These are phyloP conservation scores for Yamadazyma mexicana DNA, from an alignment of 1,139 yeast genomes.

Conservation along the genomic window DNA sequence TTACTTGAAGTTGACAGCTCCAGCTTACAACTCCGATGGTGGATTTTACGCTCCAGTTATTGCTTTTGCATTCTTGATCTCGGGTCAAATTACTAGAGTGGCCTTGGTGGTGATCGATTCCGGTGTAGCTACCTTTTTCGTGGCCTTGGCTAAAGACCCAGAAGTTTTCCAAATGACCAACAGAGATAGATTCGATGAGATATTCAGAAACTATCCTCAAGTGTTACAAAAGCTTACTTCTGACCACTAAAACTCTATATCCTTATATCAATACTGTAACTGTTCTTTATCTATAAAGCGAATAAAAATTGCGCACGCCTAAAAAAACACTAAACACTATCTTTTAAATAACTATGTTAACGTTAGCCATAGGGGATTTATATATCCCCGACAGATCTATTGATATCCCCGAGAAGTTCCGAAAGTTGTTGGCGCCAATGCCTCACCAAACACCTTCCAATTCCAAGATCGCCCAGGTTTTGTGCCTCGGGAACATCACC, in stretches of 20 bases:
- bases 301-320: background rate
- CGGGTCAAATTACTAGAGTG: conserved; percentile 75
- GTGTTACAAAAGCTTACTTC: conserved; percentile 57
- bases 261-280: background rate
- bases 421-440: conserved; percentile 63
- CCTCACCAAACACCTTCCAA: conserved; percentile 39
- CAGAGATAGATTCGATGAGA: conserved; percentile 71
- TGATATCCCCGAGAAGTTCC: conserved; percentile 59
- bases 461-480: conserved; percentile 79
- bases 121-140: conserved; percentile 84
- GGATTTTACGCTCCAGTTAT: conserved; percentile 73
- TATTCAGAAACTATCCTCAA: conserved; percentile 73
- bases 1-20: conserved; percentile 71
- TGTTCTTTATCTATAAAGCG: background rate
- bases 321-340: background rate
- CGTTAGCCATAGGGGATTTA: conserved; percentile 88
- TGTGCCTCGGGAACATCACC: conserved; percentile 85
- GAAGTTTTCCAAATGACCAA: conserved; percentile 77
- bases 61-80: conserved; percentile 74
- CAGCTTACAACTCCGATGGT: conserved; percentile 67
- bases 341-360: conserved; percentile 54
- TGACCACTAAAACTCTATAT: conserved; percentile 24
- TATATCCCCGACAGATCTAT: conserved; percentile 85
- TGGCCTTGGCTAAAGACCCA: conserved; percentile 86
- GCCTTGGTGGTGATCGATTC: conserved; percentile 73